phyloP scores from a whole-genome alignment of 768 basidiomycete species.

The Paxillus ammoniavirescens region DNA sequence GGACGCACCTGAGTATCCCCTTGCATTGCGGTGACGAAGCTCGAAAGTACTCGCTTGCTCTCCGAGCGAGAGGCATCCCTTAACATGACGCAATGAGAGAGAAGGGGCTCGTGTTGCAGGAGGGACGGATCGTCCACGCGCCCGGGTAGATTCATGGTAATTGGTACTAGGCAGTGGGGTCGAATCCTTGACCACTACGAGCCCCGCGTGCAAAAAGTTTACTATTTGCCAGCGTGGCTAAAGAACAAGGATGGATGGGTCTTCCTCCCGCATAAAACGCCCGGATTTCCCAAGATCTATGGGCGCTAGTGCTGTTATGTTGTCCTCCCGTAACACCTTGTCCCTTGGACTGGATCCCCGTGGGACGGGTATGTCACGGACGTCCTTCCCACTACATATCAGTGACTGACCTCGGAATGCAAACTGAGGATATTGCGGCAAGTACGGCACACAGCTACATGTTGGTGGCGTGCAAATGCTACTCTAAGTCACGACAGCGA shows the following conservation, averaged over 20 bases:
- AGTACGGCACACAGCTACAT: not conserved
- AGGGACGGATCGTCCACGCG: conserved; percentile 19
- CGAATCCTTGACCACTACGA: not conserved
- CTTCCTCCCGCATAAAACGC: not conserved
- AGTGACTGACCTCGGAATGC: not conserved
- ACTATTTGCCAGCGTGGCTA: not conserved
- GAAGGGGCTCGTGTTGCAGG: conserved; percentile 21
- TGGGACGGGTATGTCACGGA: too few species aligned
- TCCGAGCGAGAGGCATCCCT: not conserved
- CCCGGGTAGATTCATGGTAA: conserved; percentile 18
- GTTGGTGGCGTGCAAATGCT: not conserved
- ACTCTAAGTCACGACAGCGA: conserved; percentile 12
- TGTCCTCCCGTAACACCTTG: too few species aligned
- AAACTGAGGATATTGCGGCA: not conserved
- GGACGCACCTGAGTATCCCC: conserved; percentile 12
- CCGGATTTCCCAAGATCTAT: not conserved
- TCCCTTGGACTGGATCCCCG: too few species aligned
- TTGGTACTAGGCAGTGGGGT: too few species aligned
- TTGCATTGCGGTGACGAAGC: conserved; percentile 15
- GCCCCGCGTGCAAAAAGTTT: not conserved
- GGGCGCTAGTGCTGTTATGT: too few species aligned
- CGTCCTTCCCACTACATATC: too few species aligned
- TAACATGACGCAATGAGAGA: not conserved
- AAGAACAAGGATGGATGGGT: not conserved
- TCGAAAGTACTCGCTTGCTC: not conserved